These are phyloP conservation scores for Candida pseudoglaebosa DNA, from an alignment of 805 yeast species.

Conservation along the genomic window DNA sequence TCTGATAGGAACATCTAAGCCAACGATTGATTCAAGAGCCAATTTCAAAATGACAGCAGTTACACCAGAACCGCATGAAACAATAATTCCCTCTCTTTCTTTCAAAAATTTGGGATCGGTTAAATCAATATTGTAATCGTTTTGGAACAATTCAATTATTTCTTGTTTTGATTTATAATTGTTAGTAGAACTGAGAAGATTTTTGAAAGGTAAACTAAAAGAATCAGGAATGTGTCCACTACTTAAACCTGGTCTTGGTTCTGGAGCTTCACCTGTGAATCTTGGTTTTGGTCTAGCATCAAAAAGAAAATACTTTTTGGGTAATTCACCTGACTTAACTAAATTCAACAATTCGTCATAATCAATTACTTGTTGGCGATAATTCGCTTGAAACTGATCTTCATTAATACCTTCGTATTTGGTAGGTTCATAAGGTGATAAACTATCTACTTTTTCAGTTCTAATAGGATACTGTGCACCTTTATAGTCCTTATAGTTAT, in stretches of 20 bases:
- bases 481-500: slow-evolving; percentile 60
- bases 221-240: slow-evolving; percentile 91
- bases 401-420: slow-evolving; percentile 15
- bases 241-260: slow-evolving; percentile 83
- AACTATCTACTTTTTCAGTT: slow-evolving; percentile 20
- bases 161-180: slow-evolving; percentile 46
- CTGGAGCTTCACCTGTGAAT: slow-evolving; percentile 76
- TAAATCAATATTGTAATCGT: slow-evolving; percentile 30
- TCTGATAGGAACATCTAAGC: slow-evolving; percentile 33
- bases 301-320: slow-evolving; percentile 48
- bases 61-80: slow-evolving; percentile 96
- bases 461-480: slow-evolving; percentile 45
- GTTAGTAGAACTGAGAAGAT: slow-evolving; percentile 48
- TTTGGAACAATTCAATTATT: slow-evolving; percentile 43
- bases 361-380: slow-evolving; percentile 48
- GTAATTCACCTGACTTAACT: slow-evolving; percentile 45
- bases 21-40: slow-evolving; percentile 47
- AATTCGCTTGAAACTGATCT: slow-evolving; percentile 29
- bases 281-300: slow-evolving; percentile 82
- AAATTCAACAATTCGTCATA: slow-evolving; percentile 65
- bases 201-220: slow-evolving; percentile 67
- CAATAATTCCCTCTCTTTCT: slow-evolving; percentile 63
- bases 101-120: slow-evolving; percentile 20
- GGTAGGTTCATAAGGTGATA: slow-evolving; percentile 10
- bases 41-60: slow-evolving; percentile 84